These are phyloP conservation scores for Trichophyton rubrum DNA, from an alignment of 2,329 filamentous ascomycete genomes.

Conservation along the genomic window DNA sequence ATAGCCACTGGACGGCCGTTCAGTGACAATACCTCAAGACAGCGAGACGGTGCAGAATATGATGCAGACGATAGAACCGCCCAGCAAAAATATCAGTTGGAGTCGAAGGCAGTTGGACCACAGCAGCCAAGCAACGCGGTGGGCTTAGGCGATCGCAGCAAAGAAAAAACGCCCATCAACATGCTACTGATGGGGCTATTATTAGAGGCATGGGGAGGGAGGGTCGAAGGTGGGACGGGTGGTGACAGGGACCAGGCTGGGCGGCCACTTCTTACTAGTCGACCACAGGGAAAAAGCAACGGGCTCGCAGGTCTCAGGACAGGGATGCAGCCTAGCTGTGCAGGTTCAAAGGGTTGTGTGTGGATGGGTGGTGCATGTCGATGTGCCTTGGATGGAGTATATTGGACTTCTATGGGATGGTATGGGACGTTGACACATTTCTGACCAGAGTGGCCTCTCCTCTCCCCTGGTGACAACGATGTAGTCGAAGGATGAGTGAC, in stretches of 20 bases:
- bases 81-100: not conserved
- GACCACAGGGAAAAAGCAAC: not conserved
- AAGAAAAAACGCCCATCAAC: constrained; percentile 1
- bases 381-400: not conserved
- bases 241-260: constrained; percentile 12
- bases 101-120: constrained; percentile 1
- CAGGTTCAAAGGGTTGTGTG: not conserved
- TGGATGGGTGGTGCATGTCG: not conserved
- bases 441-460: not conserved
- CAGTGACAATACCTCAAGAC: not conserved
- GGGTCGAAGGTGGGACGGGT: constrained; percentile 9
- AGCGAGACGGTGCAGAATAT: not conserved
- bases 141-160: not conserved
- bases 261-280: constrained; percentile 4
- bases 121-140: constrained; percentile 2
- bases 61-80: not conserved
- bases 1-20: not conserved
- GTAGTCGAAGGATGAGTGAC: not conserved
- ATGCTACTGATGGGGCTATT: constrained; percentile 4
- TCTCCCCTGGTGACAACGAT: not conserved
- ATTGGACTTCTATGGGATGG: not conserved
- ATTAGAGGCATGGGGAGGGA: constrained; percentile 5
- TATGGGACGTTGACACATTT: not conserved
- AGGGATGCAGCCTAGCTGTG: not conserved
- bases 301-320: constrained; percentile 1